A percentile compares a stretch with the other conserved stretches of the same genome.
phyloP scores from a whole-genome alignment of 192 early-diverging fungal genomes.

The Cetraspora pellucida region DNA sequence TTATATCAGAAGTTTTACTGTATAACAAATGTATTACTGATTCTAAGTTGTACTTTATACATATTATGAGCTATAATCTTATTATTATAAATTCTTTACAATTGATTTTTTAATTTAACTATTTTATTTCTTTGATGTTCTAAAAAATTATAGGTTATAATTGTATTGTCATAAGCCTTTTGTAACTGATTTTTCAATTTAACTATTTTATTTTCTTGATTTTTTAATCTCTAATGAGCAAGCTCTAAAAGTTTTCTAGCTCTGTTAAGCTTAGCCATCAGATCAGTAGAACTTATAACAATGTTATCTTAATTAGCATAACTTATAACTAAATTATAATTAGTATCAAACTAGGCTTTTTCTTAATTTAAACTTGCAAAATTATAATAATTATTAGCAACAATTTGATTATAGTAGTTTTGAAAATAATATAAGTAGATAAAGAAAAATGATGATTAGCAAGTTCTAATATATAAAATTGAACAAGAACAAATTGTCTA shows the following conservation, averaged over 20 bases:
- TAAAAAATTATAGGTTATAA: background rate
- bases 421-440: no score
- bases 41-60: constrained; percentile 11
- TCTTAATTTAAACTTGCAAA: background rate
- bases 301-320: background rate
- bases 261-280: background rate
- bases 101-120: constrained; percentile 11
- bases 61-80: background rate
- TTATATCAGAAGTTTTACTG: constrained; percentile 12
- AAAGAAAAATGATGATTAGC: no score
- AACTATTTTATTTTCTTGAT: constrained; percentile 16
- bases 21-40: background rate
- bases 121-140: constrained; percentile 20
- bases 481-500: no score
- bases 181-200: constrained; percentile 17
- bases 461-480: no score
- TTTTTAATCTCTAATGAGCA: background rate
- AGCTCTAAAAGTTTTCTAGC: background rate
- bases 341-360: no score
- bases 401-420: no score
- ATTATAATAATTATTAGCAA: no score
- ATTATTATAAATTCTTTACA: background rate
- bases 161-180: background rate
- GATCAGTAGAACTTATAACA: background rate
- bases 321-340: background rate